Evolutionary conservation across 768 basidiomycete species (phyloP).

Genomic region (Leccinellum luteum): DNA sequence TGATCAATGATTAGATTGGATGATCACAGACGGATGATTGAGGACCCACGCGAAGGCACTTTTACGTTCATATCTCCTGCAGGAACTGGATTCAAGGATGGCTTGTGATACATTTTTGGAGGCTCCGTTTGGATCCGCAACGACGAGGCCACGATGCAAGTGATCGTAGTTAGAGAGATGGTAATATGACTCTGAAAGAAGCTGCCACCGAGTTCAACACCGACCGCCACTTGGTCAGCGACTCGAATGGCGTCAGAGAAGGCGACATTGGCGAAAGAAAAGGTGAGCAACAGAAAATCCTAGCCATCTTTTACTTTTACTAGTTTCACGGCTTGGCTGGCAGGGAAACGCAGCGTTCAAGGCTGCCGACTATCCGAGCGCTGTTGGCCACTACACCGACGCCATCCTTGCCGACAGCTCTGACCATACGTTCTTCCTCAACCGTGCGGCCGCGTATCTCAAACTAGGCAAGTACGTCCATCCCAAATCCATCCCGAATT

Average conservation of each 20-base stretch:
- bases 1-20: conserved; percentile 5
- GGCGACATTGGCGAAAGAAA: conserved; percentile 35
- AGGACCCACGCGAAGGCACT: conserved; percentile 30
- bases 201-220: background rate
- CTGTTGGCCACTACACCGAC: conserved; percentile 83
- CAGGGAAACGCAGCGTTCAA: conserved; percentile 92
- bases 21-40: background rate
- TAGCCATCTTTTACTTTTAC: background rate
- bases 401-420: conserved; percentile 69
- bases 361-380: conserved; percentile 68
- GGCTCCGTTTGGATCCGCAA: conserved; percentile 2
- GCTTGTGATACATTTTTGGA: background rate
- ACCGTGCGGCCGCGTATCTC: conserved; percentile 89
- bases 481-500: background rate
- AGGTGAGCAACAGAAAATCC: conserved; percentile 10
- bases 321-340: background rate
- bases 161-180: too few species aligned
- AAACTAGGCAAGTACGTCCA: conserved; percentile 90
- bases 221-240: conserved; percentile 4
- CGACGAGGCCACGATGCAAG: background rate
- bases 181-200: background rate
- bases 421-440: conserved; percentile 80
- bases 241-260: conserved; percentile 34
- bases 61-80: conserved; percentile 7
- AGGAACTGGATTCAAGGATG: background rate